Evolutionary conservation across 768 basidiomycete genomes (phyloP), one percentile per base, ranked within the genome.

Genomic region (Xerocomellus dryophilus): DNA sequence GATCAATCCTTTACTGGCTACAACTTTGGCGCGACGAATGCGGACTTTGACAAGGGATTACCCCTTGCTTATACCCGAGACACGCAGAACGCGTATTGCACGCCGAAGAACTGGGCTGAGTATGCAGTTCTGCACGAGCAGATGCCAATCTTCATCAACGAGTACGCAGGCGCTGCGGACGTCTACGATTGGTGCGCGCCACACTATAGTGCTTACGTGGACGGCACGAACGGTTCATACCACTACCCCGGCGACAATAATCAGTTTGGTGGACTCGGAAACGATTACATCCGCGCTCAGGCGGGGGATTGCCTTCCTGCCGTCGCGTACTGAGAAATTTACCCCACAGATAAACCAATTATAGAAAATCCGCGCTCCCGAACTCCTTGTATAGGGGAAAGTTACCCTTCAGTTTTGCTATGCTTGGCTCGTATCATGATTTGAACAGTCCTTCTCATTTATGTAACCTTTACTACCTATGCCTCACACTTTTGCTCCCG

Each of bases 101-200:
- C 55, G 32, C 60, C 66, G 2, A 71, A 68, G 57, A 60, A 58
- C 45, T 70, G 69, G 69, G 45, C 64, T 0, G 68, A 69, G 31
- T 64, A 60, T 18, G 36, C 54, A 4, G 25, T 44, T 12, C 27
- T 62, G 40, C 54, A 52, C 11, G 57, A 57, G 32, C 60, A 63
- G 27, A 60, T 64, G 47, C 69, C 69, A 7, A 57, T 67, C 32
- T 71, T 69, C 21, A 57, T 69, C 52, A 70, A 69, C 23, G 61
- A 69, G 31, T 67, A 60, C 18, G 63, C 55, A 8, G 61, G 57
- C 0, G 2, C 45, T 1, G 27, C 57, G 27, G 35, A 50, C 42
- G 27, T 58, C 15, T 68, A 66, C 25, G 63, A 66, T 36, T 69
- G 68, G 68, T 70, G 57, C 18, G 41, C 57, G n/a, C 52, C 63